Base-by-base conservation (phyloP, 805 yeast species). In the Clavispora asparagi region DNA sequence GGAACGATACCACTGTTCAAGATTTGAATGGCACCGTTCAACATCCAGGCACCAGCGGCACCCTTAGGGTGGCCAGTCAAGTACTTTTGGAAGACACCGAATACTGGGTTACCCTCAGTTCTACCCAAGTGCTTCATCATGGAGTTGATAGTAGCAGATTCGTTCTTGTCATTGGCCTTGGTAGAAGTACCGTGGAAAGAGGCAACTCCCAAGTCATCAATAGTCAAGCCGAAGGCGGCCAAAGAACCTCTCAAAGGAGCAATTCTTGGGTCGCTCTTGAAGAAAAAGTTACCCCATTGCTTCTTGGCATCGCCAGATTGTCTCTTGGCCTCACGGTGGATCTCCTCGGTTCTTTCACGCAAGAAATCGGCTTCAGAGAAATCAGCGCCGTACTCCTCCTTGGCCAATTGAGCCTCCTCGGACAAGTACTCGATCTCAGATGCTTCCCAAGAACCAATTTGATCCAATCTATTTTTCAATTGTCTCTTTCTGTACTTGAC, bases 11-110 rank as follows among this genome's bases (percentile, higher is more conserved):
- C 98, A 61, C 87, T 69, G 74, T 88, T 86, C 67, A 94, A 77
- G 57, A 91, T 83, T 77, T 94, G 99, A 57, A 94, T 74, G 47
- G 89, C 96, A 72, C 99, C 99, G 71, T 94, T 95, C 80, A 94
- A 74, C 99, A 94, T 94, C 99, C 99, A 94, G 48, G 99, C 98
- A 79, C 97, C 99, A 48, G 99, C 99, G 60, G 99, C 99, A 81
- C 99, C 99, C 87, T 94, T 94, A 61, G 99, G 99, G 78, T 94
- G 99, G 74, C 99, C 99, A 60, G 99, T 94, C 64, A 94, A 81
- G 82, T 80, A 94, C 74, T 94, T 94, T 75, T 94, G 99, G 96
- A 95, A 92, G 46, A 94, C 95, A 81, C 98, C 97, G 58, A 85
- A 78, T 42, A 95, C 91, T 53, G 99, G 96, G 75, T 94, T 95